A percentile compares a stretch with the other conserved stretches of the same genome.
phyloP scores from a whole-genome alignment of 192 early-diverging fungal species.

The Backusella australiensis region DNA sequence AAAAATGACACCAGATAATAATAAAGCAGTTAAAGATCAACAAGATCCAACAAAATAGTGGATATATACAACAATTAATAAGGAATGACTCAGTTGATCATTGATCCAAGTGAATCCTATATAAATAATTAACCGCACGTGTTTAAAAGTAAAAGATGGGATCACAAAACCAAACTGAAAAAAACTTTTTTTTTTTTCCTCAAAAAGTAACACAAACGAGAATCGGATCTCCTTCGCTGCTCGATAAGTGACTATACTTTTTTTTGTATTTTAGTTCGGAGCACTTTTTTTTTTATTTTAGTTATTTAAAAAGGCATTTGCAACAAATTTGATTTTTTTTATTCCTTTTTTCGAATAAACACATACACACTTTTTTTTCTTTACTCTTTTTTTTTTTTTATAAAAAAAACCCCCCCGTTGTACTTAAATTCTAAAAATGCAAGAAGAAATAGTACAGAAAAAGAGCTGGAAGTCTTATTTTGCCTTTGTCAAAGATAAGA shows the following conservation, averaged over 20 bases:
- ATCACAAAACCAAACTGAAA: neutral
- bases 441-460: neutral
- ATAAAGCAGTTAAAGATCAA: neutral
- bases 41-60: neutral
- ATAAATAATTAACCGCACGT: neutral
- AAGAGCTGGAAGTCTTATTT: slow-evolving; percentile 22
- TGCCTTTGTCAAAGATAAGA: slow-evolving; percentile 26
- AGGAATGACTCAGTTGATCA: too few species aligned
- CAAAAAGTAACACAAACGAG: neutral
- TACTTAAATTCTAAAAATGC: neutral
- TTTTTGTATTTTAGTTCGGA: neutral
- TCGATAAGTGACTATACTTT: neutral
- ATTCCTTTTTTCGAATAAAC: neutral
- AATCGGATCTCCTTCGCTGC: neutral
- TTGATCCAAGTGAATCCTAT: too few species aligned
- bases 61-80: too few species aligned
- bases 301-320: neutral
- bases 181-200: neutral
- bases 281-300: neutral
- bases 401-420: neutral
- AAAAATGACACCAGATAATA: neutral
- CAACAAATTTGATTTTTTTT: neutral
- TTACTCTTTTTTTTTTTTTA: neutral
- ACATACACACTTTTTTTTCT: neutral
- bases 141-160: neutral